Percentiles rank a stretch among this genome's conserved stretches.
Evolutionary conservation across 176 grass and related monocot species (phyloP).

Genomic region (Oryza rufipogon): DNA sequence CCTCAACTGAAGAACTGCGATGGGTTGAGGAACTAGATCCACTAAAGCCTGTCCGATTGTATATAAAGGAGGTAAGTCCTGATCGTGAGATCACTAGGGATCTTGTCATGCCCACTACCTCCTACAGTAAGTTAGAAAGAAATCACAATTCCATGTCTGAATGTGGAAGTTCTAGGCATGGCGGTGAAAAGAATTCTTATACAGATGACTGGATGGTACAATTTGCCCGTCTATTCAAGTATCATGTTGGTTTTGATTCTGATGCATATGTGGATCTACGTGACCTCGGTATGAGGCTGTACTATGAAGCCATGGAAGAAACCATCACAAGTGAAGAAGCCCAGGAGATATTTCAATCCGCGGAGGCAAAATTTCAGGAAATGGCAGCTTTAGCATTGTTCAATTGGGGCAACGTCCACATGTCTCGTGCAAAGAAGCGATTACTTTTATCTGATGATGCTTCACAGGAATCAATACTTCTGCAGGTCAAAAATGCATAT

Average conservation of each 20-base stretch:
- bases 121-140: conserved; percentile 34
- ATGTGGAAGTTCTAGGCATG: conserved; percentile 41
- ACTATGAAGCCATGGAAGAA: conserved; percentile 87
- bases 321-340: conserved; percentile 87
- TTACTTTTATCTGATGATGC: conserved; percentile 63
- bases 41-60: conserved; percentile 64
- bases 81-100: conserved; percentile 60
- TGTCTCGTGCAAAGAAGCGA: conserved; percentile 78
- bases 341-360: conserved; percentile 74
- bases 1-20: conserved; percentile 68
- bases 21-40: conserved; percentile 76
- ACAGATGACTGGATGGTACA: conserved; percentile 82
- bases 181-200: conserved; percentile 36
- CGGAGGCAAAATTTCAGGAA: conserved; percentile 84
- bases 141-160: conserved; percentile 45
- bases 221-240: conserved; percentile 81
- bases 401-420: conserved; percentile 89
- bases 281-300: conserved; percentile 74
- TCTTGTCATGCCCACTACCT: conserved; percentile 40
- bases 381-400: conserved; percentile 80
- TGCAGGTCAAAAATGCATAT: conserved; percentile 63
- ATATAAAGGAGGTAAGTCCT: conserved; percentile 75
- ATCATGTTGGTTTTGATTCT: conserved; percentile 68
- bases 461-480: conserved; percentile 49
- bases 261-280: conserved; percentile 76